phyloP scores from a whole-genome alignment of 129 eudicot genomes.

The Lactuca sativa region DNA sequence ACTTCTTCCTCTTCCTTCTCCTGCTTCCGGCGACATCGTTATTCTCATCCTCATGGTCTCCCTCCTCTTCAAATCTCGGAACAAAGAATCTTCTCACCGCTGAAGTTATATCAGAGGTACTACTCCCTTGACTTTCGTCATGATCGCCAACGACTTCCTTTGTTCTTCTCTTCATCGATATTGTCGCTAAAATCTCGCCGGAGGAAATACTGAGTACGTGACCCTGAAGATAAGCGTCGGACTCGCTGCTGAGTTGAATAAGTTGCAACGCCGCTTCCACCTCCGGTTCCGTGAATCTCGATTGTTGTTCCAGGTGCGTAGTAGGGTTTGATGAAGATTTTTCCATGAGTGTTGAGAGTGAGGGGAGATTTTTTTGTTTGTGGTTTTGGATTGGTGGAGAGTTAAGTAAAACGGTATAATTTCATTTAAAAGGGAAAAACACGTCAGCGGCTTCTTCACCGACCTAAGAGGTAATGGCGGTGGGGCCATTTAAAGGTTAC shows the following conservation, averaged over 20 bases:
- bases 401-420: constrained; percentile 13
- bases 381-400: constrained; percentile 1
- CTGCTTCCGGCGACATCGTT: constrained; percentile 8
- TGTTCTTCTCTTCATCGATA: constrained; percentile 1
- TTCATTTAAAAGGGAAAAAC: constrained; percentile 5
- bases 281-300: constrained; percentile 34
- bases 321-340: neutral
- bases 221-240: constrained; percentile 20
- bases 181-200: neutral
- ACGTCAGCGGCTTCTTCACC: constrained; percentile 32
- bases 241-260: constrained; percentile 51
- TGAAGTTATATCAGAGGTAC: constrained; percentile 21
- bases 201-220: constrained; percentile 1
- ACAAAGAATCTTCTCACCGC: neutral
- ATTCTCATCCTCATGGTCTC: neutral
- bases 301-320: neutral
- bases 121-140: constrained; percentile 42
- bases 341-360: constrained; percentile 7
- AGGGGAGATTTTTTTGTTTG: constrained; percentile 1
- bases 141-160: neutral
- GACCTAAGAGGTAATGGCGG: constrained; percentile 28
- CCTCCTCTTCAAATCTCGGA: constrained; percentile 2
- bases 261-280: constrained; percentile 52
- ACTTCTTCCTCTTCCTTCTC: constrained; percentile 31
- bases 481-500: constrained; percentile 23